phyloP scores from a whole-genome alignment of 139 green algal genomes.

The Chlamydomonas sphaeroides region DNA sequence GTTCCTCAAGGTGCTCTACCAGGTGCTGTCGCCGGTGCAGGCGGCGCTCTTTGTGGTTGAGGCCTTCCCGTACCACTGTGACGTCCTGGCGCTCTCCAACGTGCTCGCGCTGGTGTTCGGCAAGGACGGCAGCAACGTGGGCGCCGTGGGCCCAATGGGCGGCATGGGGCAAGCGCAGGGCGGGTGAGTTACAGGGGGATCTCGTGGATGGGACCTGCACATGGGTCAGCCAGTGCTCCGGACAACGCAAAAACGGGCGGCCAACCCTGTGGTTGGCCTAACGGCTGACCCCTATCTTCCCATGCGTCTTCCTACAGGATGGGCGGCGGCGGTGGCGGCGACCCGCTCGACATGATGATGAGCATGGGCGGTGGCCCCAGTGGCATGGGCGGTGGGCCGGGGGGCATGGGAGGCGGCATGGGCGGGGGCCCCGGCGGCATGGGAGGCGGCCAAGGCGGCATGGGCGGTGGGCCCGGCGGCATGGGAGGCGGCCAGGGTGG shows the following conservation, averaged over 20 bases:
- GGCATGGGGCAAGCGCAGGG: not conserved
- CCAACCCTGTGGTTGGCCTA: no score
- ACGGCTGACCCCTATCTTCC: no score
- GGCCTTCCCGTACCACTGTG: slow-evolving; percentile 59
- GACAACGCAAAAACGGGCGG: no score
- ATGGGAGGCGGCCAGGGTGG: not conserved
- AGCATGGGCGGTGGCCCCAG: not conserved
- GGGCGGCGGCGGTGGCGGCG: not conserved
- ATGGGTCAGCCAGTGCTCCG: no score
- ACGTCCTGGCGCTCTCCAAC: slow-evolving; percentile 55
- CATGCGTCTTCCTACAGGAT: no score
- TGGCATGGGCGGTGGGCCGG: no score
- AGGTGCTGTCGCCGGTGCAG: slow-evolving; percentile 49
- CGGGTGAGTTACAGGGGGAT: no score
- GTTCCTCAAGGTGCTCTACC: slow-evolving; percentile 62
- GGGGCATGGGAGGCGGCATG: not conserved
- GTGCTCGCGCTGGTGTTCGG: slow-evolving; percentile 43
- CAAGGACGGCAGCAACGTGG: slow-evolving; percentile 29
- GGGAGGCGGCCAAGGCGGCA: slow-evolving; percentile 9
- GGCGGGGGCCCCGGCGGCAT: not conserved
- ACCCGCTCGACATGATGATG: slow-evolving; percentile 37
- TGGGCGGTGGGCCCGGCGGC: no score
- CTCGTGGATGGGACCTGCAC: no score
- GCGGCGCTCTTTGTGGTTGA: slow-evolving; percentile 58
- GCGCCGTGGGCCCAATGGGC: slow-evolving; percentile 1